A percentile compares a stretch with the other conserved stretches of the same genome.
These are phyloP conservation scores for Schizochytrium sp. DNA, from an alignment of 108 stramenopile genomes.

Conservation along the genomic window DNA sequence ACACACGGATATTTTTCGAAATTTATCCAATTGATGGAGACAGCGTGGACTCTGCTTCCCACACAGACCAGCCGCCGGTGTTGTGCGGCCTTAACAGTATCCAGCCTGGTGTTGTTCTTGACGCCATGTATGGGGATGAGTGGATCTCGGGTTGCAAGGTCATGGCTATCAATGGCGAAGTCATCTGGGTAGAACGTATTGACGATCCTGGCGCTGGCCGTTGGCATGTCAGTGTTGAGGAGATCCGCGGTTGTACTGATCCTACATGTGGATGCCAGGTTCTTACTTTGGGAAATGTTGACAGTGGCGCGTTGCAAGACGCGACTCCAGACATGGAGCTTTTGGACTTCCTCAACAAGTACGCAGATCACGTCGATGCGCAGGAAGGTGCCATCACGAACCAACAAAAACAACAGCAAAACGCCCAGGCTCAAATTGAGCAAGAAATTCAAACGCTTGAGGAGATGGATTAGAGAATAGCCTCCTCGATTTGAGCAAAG, in stretches of 20 bases:
- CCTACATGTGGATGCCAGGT: constrained; percentile 4
- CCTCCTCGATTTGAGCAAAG: too few relatives aligned
- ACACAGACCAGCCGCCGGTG: background rate
- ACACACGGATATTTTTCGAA: background rate
- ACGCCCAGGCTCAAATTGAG: background rate
- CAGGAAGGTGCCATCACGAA: constrained; percentile 17
- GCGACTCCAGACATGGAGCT: constrained; percentile 10
- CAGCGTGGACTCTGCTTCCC: background rate
- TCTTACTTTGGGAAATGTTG: background rate
- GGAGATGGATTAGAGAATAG: background rate
- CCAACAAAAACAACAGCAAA: constrained; percentile 1
- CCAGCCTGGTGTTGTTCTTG: background rate
- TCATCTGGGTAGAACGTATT: constrained; percentile 5
- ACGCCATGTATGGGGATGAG: background rate
- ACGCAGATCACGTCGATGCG: constrained; percentile 13
- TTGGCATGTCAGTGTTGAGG: background rate
- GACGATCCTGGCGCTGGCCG: background rate
- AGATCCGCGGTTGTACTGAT: constrained; percentile 2
- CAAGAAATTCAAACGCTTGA: background rate
- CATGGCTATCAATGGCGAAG: background rate
- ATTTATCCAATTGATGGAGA: background rate
- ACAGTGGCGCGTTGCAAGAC: background rate
- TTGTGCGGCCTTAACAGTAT: background rate
- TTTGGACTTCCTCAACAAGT: background rate
- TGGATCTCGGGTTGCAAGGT: background rate